phyloP scores from a whole-genome alignment of 2,329 filamentous ascomycete genomes.

The Aspergillus fumigatus region DNA sequence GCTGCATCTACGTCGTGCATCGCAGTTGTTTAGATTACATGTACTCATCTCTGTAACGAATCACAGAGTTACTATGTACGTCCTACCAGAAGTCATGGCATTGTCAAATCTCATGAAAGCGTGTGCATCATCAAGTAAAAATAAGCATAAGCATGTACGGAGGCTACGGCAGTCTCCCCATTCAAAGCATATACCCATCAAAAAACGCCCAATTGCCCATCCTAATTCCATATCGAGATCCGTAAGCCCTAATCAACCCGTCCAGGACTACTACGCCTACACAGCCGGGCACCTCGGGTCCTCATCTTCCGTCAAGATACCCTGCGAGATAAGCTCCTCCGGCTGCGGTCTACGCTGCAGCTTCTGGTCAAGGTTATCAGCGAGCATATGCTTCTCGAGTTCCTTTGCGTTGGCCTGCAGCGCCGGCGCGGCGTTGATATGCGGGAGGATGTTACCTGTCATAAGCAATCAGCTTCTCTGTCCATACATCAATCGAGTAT shows the following conservation, averaged over 20 bases:
- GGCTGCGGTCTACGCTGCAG: constrained; percentile 72
- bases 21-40: too few relatives aligned
- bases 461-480: constrained; percentile 6
- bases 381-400: constrained; percentile 82
- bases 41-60: too few relatives aligned
- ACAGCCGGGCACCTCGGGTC: constrained; percentile 30
- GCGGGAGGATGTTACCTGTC: constrained; percentile 79
- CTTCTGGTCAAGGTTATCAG: constrained; percentile 81
- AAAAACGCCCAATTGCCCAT: not conserved
- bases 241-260: too few relatives aligned
- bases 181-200: not conserved
- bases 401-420: constrained; percentile 77
- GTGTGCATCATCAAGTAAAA: not conserved
- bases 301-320: constrained; percentile 67
- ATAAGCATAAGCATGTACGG: not conserved
- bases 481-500: not conserved
- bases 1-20: not conserved
- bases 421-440: constrained; percentile 70
- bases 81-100: not conserved
- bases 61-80: too few relatives aligned
- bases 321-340: constrained; percentile 71
- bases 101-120: not conserved
- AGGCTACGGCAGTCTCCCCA: not conserved
- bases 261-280: not conserved
- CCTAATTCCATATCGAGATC: not conserved